Percentiles rank a stretch among this genome's conserved stretches.
Conservation (phyloP, 192 early-diverging fungal genomes). For the Kickxella alabastrina region DNA sequence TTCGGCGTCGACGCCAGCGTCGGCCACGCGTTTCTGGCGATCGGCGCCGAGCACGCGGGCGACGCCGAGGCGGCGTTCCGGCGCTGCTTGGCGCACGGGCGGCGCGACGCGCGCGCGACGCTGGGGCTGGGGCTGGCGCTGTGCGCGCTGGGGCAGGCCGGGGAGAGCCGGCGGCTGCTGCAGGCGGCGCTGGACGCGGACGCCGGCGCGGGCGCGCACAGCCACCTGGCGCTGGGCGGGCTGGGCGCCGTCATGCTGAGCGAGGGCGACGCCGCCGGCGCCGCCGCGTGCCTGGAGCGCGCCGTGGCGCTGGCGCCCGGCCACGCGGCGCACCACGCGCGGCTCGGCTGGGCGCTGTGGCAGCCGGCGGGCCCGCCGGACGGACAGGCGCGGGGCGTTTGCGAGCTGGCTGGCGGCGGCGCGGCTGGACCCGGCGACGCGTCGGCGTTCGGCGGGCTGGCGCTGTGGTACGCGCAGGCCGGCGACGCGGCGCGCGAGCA, state of each 20-base stretch:
- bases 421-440: constrained; percentile 63
- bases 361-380: constrained; percentile 61
- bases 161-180: constrained; percentile 59
- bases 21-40: constrained; percentile 57
- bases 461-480: constrained; percentile 73
- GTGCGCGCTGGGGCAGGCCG: constrained; percentile 49
- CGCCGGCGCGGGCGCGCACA: background rate
- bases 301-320: constrained; percentile 53
- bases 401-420: constrained; percentile 66
- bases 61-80: constrained; percentile 58
- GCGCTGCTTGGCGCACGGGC: constrained; percentile 45
- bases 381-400: constrained; percentile 62
- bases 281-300: constrained; percentile 53
- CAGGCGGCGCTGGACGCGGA: constrained; percentile 48
- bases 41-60: constrained; percentile 54
- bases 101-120: constrained; percentile 46
- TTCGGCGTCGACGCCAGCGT: constrained; percentile 57
- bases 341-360: constrained; percentile 76
- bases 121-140: constrained; percentile 54
- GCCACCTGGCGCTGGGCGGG: constrained; percentile 58
- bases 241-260: constrained; percentile 63
- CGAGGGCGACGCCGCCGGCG: constrained; percentile 53
- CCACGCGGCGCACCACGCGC: constrained; percentile 56
- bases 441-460: constrained; percentile 73
- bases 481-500: constrained; percentile 64